Evolutionary conservation across 257 asterid genomes (phyloP).

Genomic region (Paraleonurus japonicus): DNA sequence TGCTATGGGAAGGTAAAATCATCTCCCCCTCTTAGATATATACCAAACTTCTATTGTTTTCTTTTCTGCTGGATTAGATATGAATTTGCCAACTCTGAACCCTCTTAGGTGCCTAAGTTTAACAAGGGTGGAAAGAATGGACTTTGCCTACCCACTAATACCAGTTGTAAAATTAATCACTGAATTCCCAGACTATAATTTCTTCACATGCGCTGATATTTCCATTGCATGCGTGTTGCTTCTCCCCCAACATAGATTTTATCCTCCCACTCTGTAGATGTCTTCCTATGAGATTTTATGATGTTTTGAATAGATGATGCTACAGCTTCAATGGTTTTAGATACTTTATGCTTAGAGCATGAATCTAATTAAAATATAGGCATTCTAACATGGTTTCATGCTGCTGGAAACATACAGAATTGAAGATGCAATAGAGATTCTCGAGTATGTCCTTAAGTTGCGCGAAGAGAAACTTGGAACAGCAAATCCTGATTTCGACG

Average conservation of each 20-base stretch:
- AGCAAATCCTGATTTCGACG: conserved; percentile 94
- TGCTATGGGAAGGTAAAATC: conserved; percentile 94
- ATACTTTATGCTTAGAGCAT: background rate
- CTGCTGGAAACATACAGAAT: conserved; percentile 45
- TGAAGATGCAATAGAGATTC: conserved; percentile 94
- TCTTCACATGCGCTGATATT: background rate
- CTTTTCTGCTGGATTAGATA: background rate
- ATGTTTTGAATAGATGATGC: background rate
- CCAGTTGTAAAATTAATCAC: background rate
- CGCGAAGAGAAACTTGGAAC: conserved; percentile 99
- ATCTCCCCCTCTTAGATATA: background rate
- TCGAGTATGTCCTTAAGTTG: conserved; percentile 87
- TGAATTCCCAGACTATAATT: background rate
- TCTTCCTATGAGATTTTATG: background rate
- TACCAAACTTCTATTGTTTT: background rate
- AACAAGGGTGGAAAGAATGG: background rate
- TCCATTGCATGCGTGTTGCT: background rate
- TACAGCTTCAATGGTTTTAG: background rate
- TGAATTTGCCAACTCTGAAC: background rate
- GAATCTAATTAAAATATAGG: background rate
- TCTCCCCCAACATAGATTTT: background rate
- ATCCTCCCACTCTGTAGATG: background rate
- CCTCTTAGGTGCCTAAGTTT: background rate
- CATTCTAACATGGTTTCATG: conserved; percentile 15
- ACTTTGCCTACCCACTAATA: background rate